Percentiles rank a stretch among this genome's conserved stretches.
phyloP scores from a whole-genome alignment of 306 rosid genomes.

The Hylodesmum podocarpum region DNA sequence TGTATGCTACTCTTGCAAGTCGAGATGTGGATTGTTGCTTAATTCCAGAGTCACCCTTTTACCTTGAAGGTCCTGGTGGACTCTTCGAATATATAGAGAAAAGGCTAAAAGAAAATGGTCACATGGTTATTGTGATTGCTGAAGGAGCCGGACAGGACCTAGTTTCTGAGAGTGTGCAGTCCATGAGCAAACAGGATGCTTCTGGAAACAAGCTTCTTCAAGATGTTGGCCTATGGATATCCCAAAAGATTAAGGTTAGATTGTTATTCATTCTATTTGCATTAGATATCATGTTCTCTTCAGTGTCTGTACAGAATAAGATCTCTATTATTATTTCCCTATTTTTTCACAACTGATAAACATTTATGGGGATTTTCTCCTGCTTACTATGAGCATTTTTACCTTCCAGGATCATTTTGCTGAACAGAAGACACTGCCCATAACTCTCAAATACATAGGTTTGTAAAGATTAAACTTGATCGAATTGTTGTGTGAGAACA shows the following conservation, averaged over 20 bases:
- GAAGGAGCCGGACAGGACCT: slow-evolving; percentile 99
- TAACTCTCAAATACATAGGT: slow-evolving; percentile 95
- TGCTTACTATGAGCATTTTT: neutral
- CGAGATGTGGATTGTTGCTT: slow-evolving; percentile 98
- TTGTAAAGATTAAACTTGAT: slow-evolving; percentile 10
- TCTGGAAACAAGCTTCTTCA: slow-evolving; percentile 93
- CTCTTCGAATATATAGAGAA: slow-evolving; percentile 72
- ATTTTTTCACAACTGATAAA: neutral
- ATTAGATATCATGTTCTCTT: neutral
- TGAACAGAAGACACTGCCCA: slow-evolving; percentile 38
- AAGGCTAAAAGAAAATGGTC: slow-evolving; percentile 80
- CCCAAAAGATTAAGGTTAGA: slow-evolving; percentile 73
- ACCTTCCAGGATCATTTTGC: slow-evolving; percentile 79
- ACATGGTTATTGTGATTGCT: slow-evolving; percentile 94
- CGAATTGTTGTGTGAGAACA: neutral
- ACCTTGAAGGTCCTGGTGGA: slow-evolving; percentile 94
- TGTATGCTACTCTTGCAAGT: slow-evolving; percentile 96
- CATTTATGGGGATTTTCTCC: neutral
- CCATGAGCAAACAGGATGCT: slow-evolving; percentile 62
- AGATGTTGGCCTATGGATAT: slow-evolving; percentile 91
- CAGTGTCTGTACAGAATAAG: neutral
- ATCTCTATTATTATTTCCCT: neutral
- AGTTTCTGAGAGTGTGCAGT: slow-evolving; percentile 53
- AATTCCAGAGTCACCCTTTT: slow-evolving; percentile 94
- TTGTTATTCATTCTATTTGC: slow-evolving; percentile 5